These are phyloP conservation scores for Penstemon eatonii DNA, from an alignment of 257 asterid species.

Conservation along the genomic window DNA sequence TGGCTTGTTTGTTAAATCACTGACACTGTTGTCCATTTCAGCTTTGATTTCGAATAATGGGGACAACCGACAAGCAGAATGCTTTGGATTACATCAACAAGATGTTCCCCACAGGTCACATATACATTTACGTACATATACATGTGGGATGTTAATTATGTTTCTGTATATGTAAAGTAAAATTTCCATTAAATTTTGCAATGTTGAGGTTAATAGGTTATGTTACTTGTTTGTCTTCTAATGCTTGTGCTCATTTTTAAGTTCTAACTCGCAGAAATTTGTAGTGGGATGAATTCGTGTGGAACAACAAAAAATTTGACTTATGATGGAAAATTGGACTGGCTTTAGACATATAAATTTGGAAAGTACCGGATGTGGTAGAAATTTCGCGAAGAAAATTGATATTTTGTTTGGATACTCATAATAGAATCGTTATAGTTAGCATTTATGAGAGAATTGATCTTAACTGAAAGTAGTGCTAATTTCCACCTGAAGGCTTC, in stretches of 20 bases:
- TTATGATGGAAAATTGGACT: conserved; percentile 8
- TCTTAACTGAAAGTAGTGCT: background rate
- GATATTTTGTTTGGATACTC: background rate
- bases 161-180: background rate
- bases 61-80: conserved; percentile 69
- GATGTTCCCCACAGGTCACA: conserved; percentile 91
- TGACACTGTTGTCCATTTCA: no score
- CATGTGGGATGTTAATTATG: background rate
- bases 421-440: background rate
- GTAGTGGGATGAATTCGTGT: background rate
- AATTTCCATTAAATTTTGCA: background rate
- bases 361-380: background rate
- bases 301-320: conserved; percentile 11
- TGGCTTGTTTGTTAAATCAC: no score
- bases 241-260: background rate
- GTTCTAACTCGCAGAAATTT: background rate
- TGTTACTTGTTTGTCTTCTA: background rate
- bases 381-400: background rate
- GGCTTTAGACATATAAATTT: conserved; percentile 15
- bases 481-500: background rate
- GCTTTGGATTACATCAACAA: conserved; percentile 94
- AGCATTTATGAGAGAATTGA: background rate
- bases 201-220: background rate
- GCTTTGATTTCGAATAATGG: conserved; percentile 45
- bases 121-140: background rate